These are phyloP conservation scores for Apiotrichum gracile DNA, from an alignment of 1,284 basidiomycete species.

Conservation along the genomic window DNA sequence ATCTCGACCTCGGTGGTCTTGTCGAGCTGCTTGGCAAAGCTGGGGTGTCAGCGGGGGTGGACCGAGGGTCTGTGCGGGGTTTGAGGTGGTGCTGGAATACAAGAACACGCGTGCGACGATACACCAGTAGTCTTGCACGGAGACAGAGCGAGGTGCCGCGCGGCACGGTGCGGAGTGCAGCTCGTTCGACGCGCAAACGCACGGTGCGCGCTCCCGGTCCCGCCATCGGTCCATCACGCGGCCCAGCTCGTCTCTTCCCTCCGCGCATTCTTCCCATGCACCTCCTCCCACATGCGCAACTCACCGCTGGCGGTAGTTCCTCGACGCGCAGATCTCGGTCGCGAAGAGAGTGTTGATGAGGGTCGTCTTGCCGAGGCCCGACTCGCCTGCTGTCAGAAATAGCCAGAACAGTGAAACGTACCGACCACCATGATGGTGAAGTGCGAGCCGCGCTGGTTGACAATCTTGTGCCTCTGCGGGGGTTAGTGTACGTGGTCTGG, in stretches of 20 bases:
- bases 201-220: too few species aligned
- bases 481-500: background rate
- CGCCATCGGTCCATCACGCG: too few species aligned
- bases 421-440: slow-evolving; percentile 99
- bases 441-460: slow-evolving; percentile 92
- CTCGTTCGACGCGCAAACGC: too few species aligned
- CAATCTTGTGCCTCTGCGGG: slow-evolving; percentile 82
- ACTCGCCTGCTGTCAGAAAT: slow-evolving; percentile 62
- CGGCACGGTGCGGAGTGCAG: too few species aligned
- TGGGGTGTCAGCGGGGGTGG: slow-evolving; percentile 8
- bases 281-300: slow-evolving; percentile 4
- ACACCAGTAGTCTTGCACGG: too few species aligned
- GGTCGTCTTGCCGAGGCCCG: slow-evolving; percentile 89
- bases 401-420: slow-evolving; percentile 49
- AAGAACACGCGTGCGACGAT: too few species aligned
- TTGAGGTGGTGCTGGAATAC: too few species aligned
- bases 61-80: too few species aligned
- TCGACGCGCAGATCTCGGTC: slow-evolving; percentile 85
- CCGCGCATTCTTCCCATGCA: background rate
- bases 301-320: slow-evolving; percentile 74
- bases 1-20: slow-evolving; percentile 97
- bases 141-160: too few species aligned
- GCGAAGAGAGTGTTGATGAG: slow-evolving; percentile 99
- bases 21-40: slow-evolving; percentile 95
- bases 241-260: background rate